Evolutionary conservation across 768 basidiomycete genomes (phyloP).

Genomic region (Auricularia sp.): DNA sequence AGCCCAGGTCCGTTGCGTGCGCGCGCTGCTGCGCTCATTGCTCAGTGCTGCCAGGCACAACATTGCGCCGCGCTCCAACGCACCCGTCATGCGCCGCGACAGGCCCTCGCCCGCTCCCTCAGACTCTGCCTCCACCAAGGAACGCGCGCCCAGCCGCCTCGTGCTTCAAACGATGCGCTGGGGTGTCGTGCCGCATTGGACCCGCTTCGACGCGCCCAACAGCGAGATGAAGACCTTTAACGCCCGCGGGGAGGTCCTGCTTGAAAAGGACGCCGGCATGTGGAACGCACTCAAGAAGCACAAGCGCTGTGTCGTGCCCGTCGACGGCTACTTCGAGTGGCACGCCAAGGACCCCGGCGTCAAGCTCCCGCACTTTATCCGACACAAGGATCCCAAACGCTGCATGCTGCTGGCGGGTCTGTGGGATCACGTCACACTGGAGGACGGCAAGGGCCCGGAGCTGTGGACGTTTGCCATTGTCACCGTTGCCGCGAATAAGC

Average conservation of each 20-base stretch:
- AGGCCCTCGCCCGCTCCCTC: constrained; percentile 16
- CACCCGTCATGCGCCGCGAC: constrained; percentile 56
- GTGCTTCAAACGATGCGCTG: constrained; percentile 80
- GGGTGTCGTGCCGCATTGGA: constrained; percentile 84
- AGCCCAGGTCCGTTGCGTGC: constrained; percentile 23
- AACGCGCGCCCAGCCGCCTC: constrained; percentile 17
- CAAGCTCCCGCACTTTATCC: constrained; percentile 74
- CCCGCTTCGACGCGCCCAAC: constrained; percentile 58
- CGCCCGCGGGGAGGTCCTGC: constrained; percentile 73
- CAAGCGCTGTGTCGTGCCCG: constrained; percentile 78
- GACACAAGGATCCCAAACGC: constrained; percentile 42
- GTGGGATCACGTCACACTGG: constrained; percentile 59
- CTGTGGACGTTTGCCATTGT: constrained; percentile 84
- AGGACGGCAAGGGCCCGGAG: constrained; percentile 28
- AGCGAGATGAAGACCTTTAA: constrained; percentile 70
- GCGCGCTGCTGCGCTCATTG: neutral
- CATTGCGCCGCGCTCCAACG: constrained; percentile 70
- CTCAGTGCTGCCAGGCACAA: constrained; percentile 43
- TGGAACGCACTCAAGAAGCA: constrained; percentile 76
- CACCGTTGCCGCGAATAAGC: constrained; percentile 64
- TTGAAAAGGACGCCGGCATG: constrained; percentile 59
- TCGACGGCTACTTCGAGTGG: constrained; percentile 94
- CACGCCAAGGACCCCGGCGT: constrained; percentile 56
- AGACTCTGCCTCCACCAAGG: neutral
- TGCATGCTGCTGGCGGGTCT: constrained; percentile 83